phyloP scores from a whole-genome alignment of 306 rosid genomes.

The Medicago ruthenica region DNA sequence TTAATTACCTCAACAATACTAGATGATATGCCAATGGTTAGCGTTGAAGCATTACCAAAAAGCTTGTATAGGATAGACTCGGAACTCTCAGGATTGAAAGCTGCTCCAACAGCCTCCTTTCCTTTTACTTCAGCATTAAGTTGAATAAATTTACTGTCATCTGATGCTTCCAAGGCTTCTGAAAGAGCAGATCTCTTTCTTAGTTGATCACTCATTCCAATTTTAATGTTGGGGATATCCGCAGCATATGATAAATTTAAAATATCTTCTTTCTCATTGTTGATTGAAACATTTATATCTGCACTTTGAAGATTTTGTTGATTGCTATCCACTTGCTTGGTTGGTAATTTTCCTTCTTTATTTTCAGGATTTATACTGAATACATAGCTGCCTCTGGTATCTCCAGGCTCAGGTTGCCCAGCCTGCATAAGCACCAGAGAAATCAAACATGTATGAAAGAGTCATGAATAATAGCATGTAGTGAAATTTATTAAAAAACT shows the following conservation, averaged over 20 bases:
- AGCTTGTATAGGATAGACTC: slow-evolving; percentile 77
- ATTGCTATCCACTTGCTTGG: slow-evolving; percentile 50
- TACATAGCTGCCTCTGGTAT: slow-evolving; percentile 52
- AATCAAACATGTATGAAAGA: slow-evolving; percentile 25
- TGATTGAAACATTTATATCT: slow-evolving; percentile 51
- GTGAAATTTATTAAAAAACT: slow-evolving; percentile 7
- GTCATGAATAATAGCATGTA: slow-evolving; percentile 12
- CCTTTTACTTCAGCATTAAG: slow-evolving; percentile 59
- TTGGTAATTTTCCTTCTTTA: slow-evolving; percentile 52
- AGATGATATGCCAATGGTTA: slow-evolving; percentile 54
- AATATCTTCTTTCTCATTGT: slow-evolving; percentile 53
- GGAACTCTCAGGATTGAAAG: slow-evolving; percentile 54
- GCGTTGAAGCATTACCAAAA: slow-evolving; percentile 63
- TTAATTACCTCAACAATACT: slow-evolving; percentile 66
- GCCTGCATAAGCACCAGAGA: slow-evolving; percentile 59
- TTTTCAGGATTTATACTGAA: slow-evolving; percentile 52
- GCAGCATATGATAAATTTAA: slow-evolving; percentile 48
- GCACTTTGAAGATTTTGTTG: slow-evolving; percentile 55
- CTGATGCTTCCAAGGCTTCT: slow-evolving; percentile 66
- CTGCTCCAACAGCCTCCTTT: slow-evolving; percentile 49
- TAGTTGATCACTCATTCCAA: slow-evolving; percentile 51
- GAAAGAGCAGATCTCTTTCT: slow-evolving; percentile 55
- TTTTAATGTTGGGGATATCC: slow-evolving; percentile 52
- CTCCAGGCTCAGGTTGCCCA: slow-evolving; percentile 58
- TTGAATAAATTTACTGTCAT: slow-evolving; percentile 53